phyloP scores from a whole-genome alignment of 208 protist species.

The Leishmania braziliensis region DNA sequence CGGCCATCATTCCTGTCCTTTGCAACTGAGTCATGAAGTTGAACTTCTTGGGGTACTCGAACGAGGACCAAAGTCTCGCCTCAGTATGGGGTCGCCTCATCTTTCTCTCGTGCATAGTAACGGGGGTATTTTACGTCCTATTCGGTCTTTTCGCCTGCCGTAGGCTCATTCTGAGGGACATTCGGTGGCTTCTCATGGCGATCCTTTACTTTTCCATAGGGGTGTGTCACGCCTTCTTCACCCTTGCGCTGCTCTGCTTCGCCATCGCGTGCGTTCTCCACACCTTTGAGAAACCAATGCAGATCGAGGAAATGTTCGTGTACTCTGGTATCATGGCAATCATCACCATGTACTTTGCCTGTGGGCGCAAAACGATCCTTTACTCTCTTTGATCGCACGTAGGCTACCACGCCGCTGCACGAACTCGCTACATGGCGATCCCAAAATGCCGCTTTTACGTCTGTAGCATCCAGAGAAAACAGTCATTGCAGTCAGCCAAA shows the following conservation, averaged over 20 bases:
- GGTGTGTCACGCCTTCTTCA: slow-evolving; percentile 70
- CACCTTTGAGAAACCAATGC: slow-evolving; percentile 49
- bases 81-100: slow-evolving; percentile 65
- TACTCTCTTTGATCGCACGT: slow-evolving; percentile 54
- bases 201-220: slow-evolving; percentile 67
- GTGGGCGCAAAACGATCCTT: slow-evolving; percentile 65
- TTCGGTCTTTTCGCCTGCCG: slow-evolving; percentile 65
- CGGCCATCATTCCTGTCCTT: not conserved
- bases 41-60: slow-evolving; percentile 30
- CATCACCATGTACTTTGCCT: slow-evolving; percentile 75
- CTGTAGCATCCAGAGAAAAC: not conserved
- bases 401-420: not conserved
- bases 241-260: slow-evolving; percentile 60
- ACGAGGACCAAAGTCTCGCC: slow-evolving; percentile 16
- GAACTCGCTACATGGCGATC: not conserved
- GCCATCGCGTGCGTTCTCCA: slow-evolving; percentile 66
- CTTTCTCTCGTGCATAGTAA: slow-evolving; percentile 53
- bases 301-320: slow-evolving; percentile 47
- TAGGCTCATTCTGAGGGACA: slow-evolving; percentile 54
- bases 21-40: slow-evolving; percentile 17
- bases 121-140: slow-evolving; percentile 60
- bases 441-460: not conserved
- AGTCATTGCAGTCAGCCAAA: not conserved
- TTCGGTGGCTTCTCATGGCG: slow-evolving; percentile 57
- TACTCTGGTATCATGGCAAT: slow-evolving; percentile 68